Conservation (phyloP, 306 rosid genomes). For the Vigna reflexopilosa region DNA sequence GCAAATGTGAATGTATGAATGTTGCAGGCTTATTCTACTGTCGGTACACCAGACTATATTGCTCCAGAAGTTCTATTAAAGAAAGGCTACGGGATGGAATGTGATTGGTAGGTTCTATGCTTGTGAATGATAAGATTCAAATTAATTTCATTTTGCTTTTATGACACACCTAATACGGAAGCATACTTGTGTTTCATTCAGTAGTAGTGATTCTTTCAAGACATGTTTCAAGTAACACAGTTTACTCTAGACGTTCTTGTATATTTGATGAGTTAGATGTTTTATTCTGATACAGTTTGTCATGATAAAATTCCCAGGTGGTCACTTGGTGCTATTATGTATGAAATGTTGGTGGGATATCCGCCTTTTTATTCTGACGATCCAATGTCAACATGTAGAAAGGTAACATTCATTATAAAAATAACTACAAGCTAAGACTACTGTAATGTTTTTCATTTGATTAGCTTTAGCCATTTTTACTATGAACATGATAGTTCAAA, state of each 20-base stretch:
- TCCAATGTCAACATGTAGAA: slow-evolving; percentile 98
- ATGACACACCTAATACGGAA: not conserved
- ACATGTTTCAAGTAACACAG: slow-evolving; percentile 1
- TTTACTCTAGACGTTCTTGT: slow-evolving; percentile 22
- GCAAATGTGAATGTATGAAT: slow-evolving; percentile 37
- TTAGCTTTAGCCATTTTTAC: not conserved
- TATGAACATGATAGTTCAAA: not conserved
- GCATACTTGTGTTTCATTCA: slow-evolving; percentile 28
- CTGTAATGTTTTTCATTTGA: slow-evolving; percentile 1
- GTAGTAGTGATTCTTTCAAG: slow-evolving; percentile 10
- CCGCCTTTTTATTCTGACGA: slow-evolving; percentile 99
- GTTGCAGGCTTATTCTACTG: slow-evolving; percentile 95
- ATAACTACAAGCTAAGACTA: not conserved
- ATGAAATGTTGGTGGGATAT: slow-evolving; percentile 97
- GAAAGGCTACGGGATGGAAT: slow-evolving; percentile 97
- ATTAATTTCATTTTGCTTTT: slow-evolving; percentile 6
- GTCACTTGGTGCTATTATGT: slow-evolving; percentile 99
- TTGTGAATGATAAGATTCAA: not conserved
- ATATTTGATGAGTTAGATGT: not conserved
- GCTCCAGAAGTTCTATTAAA: slow-evolving; percentile 98
- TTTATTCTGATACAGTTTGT: slow-evolving; percentile 28
- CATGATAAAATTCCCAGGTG: slow-evolving; percentile 64
- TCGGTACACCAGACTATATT: slow-evolving; percentile 98
- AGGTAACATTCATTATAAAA: slow-evolving; percentile 57
- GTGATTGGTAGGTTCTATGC: slow-evolving; percentile 80